Percentiles rank a stretch among this genome's conserved stretches.
These are phyloP conservation scores for Grigorovia transvaalensis DNA, from an alignment of 805 yeast genomes.

Conservation along the genomic window DNA sequence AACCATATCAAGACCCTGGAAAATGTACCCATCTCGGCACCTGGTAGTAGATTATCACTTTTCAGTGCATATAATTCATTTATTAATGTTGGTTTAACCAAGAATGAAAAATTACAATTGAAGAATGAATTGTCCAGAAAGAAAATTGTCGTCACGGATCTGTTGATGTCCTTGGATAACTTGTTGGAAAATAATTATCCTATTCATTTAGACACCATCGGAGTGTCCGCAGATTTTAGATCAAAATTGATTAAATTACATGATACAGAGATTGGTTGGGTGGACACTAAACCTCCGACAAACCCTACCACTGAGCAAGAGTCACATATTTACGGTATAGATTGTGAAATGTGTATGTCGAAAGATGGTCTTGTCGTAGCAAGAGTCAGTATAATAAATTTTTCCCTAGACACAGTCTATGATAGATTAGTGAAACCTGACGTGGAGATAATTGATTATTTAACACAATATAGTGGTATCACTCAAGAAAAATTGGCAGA, in stretches of 20 bases:
- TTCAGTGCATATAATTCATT: constrained; percentile 48
- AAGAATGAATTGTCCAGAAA: constrained; percentile 21
- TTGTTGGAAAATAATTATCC: constrained; percentile 48
- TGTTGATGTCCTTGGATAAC: constrained; percentile 41
- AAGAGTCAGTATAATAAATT: constrained; percentile 64
- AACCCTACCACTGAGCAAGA: constrained; percentile 51
- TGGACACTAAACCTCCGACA: constrained; percentile 53
- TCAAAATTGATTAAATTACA: constrained; percentile 6
- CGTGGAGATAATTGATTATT: constrained; percentile 64
- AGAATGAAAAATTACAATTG: constrained; percentile 41
- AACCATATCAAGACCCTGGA: constrained; percentile 5
- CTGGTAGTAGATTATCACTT: constrained; percentile 53
- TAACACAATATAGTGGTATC: constrained; percentile 80
- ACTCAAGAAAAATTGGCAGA: constrained; percentile 51
- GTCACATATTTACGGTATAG: constrained; percentile 64
- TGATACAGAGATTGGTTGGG: constrained; percentile 30
- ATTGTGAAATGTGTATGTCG: constrained; percentile 87
- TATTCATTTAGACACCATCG: constrained; percentile 36
- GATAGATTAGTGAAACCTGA: constrained; percentile 75
- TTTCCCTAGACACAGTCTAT: constrained; percentile 46
- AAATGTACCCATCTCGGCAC: constrained; percentile 43
- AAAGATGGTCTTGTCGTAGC: constrained; percentile 61
- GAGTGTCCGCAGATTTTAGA: constrained; percentile 7
- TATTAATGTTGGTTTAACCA: constrained; percentile 45
- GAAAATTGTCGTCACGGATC: constrained; percentile 39